Base-by-base conservation (phyloP, 129 eudicot genomes). In the Arctium lappa region DNA sequence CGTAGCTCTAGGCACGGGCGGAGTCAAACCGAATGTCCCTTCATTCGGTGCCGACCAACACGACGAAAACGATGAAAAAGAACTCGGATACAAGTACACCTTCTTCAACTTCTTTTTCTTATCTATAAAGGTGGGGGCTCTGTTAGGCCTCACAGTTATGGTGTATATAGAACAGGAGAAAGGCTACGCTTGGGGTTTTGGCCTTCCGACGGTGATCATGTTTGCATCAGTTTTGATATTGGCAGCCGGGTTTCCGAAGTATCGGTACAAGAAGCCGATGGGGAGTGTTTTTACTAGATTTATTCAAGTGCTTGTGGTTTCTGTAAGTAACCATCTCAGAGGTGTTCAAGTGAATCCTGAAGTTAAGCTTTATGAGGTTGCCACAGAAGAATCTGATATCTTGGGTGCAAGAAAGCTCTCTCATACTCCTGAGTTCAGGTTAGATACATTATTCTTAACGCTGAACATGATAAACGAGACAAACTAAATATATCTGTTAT, bases 1-100 rank as follows among this genome's bases (percentile, higher is more conserved):
- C 22, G 93, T 95, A 36, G 97, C 99, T 73, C 87, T 95, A 16
- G 99, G 99, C 4, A 94, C 99, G 1, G 98, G 99, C 1, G 99
- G 99, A 29, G 92, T 95, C 81, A 95, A 94, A 88, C 95, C 99
- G 0, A 93, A 95, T 40, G 93, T 94, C 79, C 93, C 96, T 48
- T 83, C 99, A 1, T 93, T 95, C 31, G 99, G 99, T 0, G 99
- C 98, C 0, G 99, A 95, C 85, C 99, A 95, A 75, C 92, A 90
- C 11, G 96, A 93, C 16, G 92, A 88, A 50, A 81, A 88, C 6
- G 96, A 93, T 8, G 84, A 87, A 15, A 85, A 72, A 38, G 98
- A 93, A 87, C 88, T 88, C 12, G 68, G 71, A 0, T 88, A 91
- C 69, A 93, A 93, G 48, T 91, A 86, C 66, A 79, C 89, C 3